Conservation (phyloP, 495 filamentous ascomycete species). For the Pyronema domesticum region DNA sequence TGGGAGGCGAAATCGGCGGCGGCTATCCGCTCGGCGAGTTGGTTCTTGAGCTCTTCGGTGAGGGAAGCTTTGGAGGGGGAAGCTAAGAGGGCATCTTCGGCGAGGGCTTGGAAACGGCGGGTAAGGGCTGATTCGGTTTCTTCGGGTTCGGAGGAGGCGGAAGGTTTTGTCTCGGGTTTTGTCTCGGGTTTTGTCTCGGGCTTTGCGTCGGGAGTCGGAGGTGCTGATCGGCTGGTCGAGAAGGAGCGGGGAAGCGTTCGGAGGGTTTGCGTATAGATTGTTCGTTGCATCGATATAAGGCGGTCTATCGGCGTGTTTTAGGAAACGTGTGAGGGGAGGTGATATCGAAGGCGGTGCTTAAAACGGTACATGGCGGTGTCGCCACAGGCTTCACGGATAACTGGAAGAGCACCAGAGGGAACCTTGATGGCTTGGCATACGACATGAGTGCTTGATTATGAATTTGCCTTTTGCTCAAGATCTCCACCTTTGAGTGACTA, state of each 20-base stretch:
- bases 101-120: conserved; percentile 19
- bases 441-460: background rate
- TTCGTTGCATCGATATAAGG: conserved; percentile 10
- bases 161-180: background rate
- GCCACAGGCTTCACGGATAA: background rate
- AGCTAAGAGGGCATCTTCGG: conserved; percentile 17
- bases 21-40: conserved; percentile 56
- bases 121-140: conserved; percentile 16
- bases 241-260: background rate
- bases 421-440: background rate
- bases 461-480: background rate
- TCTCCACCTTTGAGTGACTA: too few relatives aligned
- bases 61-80: conserved; percentile 43
- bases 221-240: conserved; percentile 5
- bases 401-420: background rate
- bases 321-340: background rate
- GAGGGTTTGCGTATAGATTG: background rate
- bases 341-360: background rate
- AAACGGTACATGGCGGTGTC: background rate
- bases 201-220: conserved; percentile 3
- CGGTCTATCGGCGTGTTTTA: background rate
- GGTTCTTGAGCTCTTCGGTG: conserved; percentile 60
- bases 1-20: conserved; percentile 51
- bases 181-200: background rate
- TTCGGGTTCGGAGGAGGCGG: background rate